phyloP scores from a whole-genome alignment of 306 rosid species.

The Casuarina glauca region DNA sequence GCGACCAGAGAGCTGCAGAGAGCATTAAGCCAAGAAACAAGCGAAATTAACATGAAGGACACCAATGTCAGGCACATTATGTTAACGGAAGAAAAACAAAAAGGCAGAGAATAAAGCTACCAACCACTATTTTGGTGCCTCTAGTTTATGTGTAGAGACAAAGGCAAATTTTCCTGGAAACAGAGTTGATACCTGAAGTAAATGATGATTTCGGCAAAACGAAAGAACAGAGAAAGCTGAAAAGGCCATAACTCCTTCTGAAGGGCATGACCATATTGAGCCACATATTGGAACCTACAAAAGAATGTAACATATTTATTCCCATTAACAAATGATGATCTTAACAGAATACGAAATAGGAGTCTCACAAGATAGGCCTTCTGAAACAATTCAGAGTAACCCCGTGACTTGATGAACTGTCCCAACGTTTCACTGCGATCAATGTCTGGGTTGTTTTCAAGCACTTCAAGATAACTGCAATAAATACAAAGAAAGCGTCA shows the following conservation, averaged over 20 bases:
- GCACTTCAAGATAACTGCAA: constrained; percentile 70
- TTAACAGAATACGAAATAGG: not conserved
- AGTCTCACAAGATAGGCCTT: constrained; percentile 78
- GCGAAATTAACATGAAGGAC: not conserved
- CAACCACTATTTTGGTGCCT: not conserved
- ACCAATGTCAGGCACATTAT: not conserved
- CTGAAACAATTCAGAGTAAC: constrained; percentile 77
- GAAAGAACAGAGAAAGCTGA: constrained; percentile 85
- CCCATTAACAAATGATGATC: not conserved
- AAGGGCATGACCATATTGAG: constrained; percentile 85
- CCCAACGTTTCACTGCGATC: constrained; percentile 75
- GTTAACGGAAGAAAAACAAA: not conserved
- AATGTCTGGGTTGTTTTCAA: constrained; percentile 68
- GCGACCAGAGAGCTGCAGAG: constrained; percentile 70
- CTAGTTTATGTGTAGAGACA: not conserved
- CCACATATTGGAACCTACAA: constrained; percentile 78
- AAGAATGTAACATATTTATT: constrained; percentile 3
- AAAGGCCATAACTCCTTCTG: constrained; percentile 76
- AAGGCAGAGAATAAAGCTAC: not conserved
- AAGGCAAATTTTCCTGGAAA: not conserved
- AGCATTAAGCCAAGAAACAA: constrained; percentile 22
- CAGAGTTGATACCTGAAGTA: constrained; percentile 62
- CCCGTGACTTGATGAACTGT: constrained; percentile 62
- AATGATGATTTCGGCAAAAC: constrained; percentile 79
- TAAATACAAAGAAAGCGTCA: constrained; percentile 1